Percentiles rank a stretch among this genome's conserved stretches.
Conservation (phyloP, 2,329 filamentous ascomycete genomes). For the Tolypocladium tropicale region DNA sequence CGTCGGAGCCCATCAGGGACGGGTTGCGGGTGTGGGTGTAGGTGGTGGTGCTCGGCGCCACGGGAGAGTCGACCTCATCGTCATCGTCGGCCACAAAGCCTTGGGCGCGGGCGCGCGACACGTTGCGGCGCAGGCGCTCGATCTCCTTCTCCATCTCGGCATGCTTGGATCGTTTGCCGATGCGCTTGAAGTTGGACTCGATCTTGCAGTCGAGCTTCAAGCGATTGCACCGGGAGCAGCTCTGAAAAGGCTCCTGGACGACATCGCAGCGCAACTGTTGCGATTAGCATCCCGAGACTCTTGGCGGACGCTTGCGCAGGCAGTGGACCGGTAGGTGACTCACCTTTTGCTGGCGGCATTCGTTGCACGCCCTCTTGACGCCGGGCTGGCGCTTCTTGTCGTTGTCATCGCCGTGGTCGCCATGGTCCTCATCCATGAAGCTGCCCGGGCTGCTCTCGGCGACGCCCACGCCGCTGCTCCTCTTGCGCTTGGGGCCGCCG, state of each 20-base stretch:
- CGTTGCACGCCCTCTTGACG: constrained; percentile 73
- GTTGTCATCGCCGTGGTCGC: constrained; percentile 39
- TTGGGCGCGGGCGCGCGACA: constrained; percentile 49
- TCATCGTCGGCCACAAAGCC: constrained; percentile 46
- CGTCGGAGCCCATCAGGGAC: constrained; percentile 57
- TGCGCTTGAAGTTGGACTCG: constrained; percentile 77
- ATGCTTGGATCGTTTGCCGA: constrained; percentile 73
- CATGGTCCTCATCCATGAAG: constrained; percentile 37
- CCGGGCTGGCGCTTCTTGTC: constrained; percentile 57
- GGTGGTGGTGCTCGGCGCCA: constrained; percentile 37
- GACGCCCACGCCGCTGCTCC: constrained; percentile 37
- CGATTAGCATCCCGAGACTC: not conserved
- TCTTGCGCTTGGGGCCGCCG: constrained; percentile 46
- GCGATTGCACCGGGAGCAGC: constrained; percentile 68
- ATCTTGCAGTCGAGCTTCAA: constrained; percentile 78
- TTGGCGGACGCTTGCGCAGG: constrained; percentile 8
- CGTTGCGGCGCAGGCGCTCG: constrained; percentile 52
- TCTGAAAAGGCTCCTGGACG: constrained; percentile 67
- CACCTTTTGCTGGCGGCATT: constrained; percentile 80
- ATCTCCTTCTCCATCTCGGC: constrained; percentile 83
- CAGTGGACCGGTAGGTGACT: constrained; percentile 13
- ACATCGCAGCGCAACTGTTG: constrained; percentile 71
- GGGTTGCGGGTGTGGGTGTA: constrained; percentile 52
- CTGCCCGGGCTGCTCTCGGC: constrained; percentile 54
- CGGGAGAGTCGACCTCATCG: constrained; percentile 49